Percentiles rank a stretch among this genome's conserved stretches.
Evolutionary conservation across 2,329 filamentous ascomycete genomes (phyloP).

Genomic region (Xylaria sp.): DNA sequence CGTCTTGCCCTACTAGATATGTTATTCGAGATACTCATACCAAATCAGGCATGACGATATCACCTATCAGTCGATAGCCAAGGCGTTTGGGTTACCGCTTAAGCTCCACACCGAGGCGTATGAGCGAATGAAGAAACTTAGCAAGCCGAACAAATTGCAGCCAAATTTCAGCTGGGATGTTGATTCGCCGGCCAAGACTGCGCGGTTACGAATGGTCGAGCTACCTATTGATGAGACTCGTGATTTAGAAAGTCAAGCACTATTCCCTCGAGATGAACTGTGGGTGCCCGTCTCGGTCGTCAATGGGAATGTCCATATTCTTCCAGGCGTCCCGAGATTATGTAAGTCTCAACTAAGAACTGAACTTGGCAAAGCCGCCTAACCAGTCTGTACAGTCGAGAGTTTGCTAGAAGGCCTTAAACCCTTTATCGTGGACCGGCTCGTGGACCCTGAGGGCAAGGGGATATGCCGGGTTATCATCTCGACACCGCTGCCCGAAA

Average conservation of each 20-base stretch:
- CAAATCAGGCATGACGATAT: slow-evolving; percentile 88
- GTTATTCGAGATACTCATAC: slow-evolving; percentile 36
- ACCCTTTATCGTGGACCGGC: slow-evolving; percentile 72
- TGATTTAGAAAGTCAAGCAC: slow-evolving; percentile 73
- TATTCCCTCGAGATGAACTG: slow-evolving; percentile 82
- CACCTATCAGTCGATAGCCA: slow-evolving; percentile 92
- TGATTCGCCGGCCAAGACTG: slow-evolving; percentile 79
- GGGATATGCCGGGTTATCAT: slow-evolving; percentile 82
- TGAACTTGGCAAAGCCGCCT: background rate
- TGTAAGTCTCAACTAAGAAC: slow-evolving; percentile 59
- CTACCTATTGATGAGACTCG: slow-evolving; percentile 78
- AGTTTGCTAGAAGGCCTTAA: slow-evolving; percentile 80
- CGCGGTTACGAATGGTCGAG: slow-evolving; percentile 90
- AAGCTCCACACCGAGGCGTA: slow-evolving; percentile 81
- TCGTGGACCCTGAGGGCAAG: slow-evolving; percentile 83
- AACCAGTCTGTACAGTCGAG: slow-evolving; percentile 63
- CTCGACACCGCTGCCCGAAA: slow-evolving; percentile 89
- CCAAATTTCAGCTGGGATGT: slow-evolving; percentile 85
- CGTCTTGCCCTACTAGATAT: background rate
- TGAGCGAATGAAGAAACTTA: slow-evolving; percentile 83
- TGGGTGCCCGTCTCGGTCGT: slow-evolving; percentile 93
- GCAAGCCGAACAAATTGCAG: slow-evolving; percentile 76
- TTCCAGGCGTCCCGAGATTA: slow-evolving; percentile 87
- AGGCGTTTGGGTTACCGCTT: slow-evolving; percentile 82
- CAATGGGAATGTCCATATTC: slow-evolving; percentile 92